A percentile compares a stretch with the other conserved stretches of the same genome.
Evolutionary conservation across 176 grass and related monocot species (phyloP).

Genomic region (Carex kokanica): DNA sequence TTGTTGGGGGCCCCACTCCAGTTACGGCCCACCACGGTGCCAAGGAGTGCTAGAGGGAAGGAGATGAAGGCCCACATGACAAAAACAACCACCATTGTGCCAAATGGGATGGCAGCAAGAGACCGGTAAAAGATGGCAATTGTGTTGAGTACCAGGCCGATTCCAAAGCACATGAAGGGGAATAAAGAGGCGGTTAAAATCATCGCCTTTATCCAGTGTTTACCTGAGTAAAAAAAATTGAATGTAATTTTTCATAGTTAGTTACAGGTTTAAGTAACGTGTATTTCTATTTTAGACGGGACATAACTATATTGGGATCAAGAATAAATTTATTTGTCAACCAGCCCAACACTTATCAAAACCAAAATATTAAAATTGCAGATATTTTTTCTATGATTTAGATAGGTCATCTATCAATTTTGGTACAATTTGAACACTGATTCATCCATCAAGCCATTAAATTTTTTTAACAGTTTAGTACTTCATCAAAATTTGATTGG

Average conservation of each 20-base stretch:
- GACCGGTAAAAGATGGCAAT: constrained; percentile 93
- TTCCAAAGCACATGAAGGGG: constrained; percentile 92
- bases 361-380: background rate
- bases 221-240: constrained; percentile 49
- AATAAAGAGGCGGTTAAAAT: constrained; percentile 81
- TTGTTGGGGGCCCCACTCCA: constrained; percentile 91
- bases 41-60: constrained; percentile 78
- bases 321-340: constrained; percentile 7
- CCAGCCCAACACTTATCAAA: background rate
- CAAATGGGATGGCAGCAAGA: constrained; percentile 93
- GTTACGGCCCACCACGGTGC: constrained; percentile 88
- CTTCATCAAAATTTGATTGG: background rate
- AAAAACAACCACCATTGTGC: constrained; percentile 88
- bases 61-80: constrained; percentile 90
- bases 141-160: constrained; percentile 77
- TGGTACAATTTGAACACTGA: background rate
- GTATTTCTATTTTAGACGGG: constrained; percentile 13
- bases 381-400: background rate
- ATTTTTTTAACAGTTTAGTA: background rate
- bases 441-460: background rate
- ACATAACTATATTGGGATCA: too few species aligned
- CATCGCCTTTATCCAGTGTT: constrained; percentile 90
- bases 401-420: background rate
- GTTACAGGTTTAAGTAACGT: constrained; percentile 12
- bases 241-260: background rate